These are phyloP conservation scores for Lentinula lateritia DNA, from an alignment of 768 basidiomycete genomes.

Conservation along the genomic window DNA sequence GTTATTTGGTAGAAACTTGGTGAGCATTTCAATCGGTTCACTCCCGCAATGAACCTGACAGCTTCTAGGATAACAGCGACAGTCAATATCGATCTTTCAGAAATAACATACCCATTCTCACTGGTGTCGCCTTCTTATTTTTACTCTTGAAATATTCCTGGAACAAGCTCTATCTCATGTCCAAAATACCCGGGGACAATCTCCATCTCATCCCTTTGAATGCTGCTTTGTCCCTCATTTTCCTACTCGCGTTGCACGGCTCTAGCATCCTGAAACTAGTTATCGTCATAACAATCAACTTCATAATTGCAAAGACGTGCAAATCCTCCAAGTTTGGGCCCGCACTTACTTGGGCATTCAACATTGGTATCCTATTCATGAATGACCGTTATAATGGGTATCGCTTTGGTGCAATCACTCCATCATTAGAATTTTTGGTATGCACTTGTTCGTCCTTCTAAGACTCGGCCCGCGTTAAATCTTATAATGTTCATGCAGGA, in stretches of 20 bases:
- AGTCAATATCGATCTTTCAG: slow-evolving; percentile 88
- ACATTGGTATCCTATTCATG: slow-evolving; percentile 62
- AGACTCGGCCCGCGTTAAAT: background rate
- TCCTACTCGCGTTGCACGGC: slow-evolving; percentile 76
- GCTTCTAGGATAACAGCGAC: slow-evolving; percentile 82
- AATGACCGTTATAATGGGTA: slow-evolving; percentile 80
- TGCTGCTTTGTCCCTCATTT: slow-evolving; percentile 45
- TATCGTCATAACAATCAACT: slow-evolving; percentile 67
- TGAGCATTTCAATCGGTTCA: slow-evolving; percentile 31
- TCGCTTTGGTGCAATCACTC: slow-evolving; percentile 49
- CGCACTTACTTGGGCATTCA: slow-evolving; percentile 72
- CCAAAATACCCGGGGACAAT: slow-evolving; percentile 15
- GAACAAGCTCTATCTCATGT: slow-evolving; percentile 19
- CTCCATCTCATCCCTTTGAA: slow-evolving; percentile 50
- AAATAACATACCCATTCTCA: slow-evolving; percentile 64
- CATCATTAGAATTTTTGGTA: slow-evolving; percentile 52
- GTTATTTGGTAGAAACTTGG: slow-evolving; percentile 75
- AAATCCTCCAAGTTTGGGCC: slow-evolving; percentile 41
- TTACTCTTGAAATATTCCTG: slow-evolving; percentile 52
- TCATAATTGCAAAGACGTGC: slow-evolving; percentile 45
- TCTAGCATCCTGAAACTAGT: slow-evolving; percentile 74
- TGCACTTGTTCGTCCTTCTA: slow-evolving; percentile 1
- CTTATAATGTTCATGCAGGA: slow-evolving; percentile 3
- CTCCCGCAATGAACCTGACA: background rate
- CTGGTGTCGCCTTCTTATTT: slow-evolving; percentile 42